Conservation (phyloP, 768 basidiomycete species). For the Suillus tomentosus region DNA sequence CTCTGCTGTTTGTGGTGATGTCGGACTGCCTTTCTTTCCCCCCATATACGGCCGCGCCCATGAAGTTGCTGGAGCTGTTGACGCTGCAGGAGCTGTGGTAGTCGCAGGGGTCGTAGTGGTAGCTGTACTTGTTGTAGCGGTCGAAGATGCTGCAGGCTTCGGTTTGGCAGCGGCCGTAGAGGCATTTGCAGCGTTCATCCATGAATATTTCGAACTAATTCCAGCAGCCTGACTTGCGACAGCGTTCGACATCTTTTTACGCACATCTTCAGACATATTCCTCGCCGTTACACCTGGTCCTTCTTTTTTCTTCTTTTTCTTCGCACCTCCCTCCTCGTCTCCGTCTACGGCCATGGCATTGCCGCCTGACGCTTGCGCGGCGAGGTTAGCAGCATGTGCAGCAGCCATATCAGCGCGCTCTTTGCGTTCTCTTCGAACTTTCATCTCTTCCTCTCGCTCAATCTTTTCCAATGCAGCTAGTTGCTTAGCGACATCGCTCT, state of each 20-base stretch:
- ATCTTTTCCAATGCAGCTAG: constrained; percentile 71
- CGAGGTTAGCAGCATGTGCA: constrained; percentile 64
- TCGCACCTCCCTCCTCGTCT: constrained; percentile 62
- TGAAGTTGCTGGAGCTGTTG: constrained; percentile 34
- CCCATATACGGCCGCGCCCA: constrained; percentile 70
- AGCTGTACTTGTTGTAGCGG: constrained; percentile 32
- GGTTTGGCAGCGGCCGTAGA: constrained; percentile 44
- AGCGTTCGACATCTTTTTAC: constrained; percentile 90
- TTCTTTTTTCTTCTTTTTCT: constrained; percentile 81
- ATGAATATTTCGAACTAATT: constrained; percentile 77
- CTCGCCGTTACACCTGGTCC: constrained; percentile 82
- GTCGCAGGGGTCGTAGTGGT: constrained; percentile 30
- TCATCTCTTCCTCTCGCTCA: constrained; percentile 84
- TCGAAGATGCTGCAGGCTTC: constrained; percentile 34
- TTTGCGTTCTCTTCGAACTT: constrained; percentile 73
- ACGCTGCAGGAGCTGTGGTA: constrained; percentile 35
- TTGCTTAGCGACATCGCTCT: constrained; percentile 81
- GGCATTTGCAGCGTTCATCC: constrained; percentile 76
- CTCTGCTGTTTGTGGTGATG: constrained; percentile 43
- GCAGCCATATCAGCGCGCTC: constrained; percentile 74
- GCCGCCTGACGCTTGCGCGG: constrained; percentile 53
- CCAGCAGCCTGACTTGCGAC: constrained; percentile 91
- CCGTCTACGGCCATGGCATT: constrained; percentile 38
- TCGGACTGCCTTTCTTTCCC: constrained; percentile 43
- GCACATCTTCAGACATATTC: constrained; percentile 90